phyloP scores from a whole-genome alignment of 495 filamentous ascomycete genomes.

The Annulohypoxylon moriforme region DNA sequence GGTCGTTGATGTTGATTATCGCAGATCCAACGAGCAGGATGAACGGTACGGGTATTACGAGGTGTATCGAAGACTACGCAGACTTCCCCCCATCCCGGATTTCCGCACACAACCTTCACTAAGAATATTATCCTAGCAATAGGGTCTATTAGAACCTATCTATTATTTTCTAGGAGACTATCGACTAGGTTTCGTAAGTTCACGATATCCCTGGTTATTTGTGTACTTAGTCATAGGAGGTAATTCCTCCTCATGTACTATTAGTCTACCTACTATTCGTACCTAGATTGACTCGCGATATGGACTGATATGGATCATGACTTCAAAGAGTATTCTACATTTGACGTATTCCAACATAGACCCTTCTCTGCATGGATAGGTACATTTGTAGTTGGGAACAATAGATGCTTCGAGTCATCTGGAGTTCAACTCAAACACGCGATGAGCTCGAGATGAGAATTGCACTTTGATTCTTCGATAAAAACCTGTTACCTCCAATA shows the following conservation, averaged over 20 bases:
- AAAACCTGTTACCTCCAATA: neutral
- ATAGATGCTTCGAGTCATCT: neutral
- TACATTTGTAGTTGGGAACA: neutral
- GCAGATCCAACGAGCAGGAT: neutral
- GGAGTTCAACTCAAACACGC: neutral
- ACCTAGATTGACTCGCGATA: neutral
- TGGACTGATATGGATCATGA: neutral
- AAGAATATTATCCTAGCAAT: neutral
- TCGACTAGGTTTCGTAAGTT: neutral
- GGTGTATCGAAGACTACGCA: no score
- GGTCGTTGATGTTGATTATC: conserved; percentile 4
- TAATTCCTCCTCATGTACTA: neutral
- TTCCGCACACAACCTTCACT: neutral
- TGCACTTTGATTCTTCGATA: neutral
- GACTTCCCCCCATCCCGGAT: no score
- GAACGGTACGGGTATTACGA: no score
- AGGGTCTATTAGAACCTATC: neutral
- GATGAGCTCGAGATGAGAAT: neutral
- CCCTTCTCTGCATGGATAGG: neutral
- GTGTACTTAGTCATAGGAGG: neutral
- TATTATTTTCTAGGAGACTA: neutral
- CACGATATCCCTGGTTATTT: neutral
- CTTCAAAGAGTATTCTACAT: neutral
- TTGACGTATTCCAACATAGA: neutral
- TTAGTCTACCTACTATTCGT: neutral